Conservation (phyloP, 2,329 filamentous ascomycete species). For the Diaporthe citrichinensis region DNA sequence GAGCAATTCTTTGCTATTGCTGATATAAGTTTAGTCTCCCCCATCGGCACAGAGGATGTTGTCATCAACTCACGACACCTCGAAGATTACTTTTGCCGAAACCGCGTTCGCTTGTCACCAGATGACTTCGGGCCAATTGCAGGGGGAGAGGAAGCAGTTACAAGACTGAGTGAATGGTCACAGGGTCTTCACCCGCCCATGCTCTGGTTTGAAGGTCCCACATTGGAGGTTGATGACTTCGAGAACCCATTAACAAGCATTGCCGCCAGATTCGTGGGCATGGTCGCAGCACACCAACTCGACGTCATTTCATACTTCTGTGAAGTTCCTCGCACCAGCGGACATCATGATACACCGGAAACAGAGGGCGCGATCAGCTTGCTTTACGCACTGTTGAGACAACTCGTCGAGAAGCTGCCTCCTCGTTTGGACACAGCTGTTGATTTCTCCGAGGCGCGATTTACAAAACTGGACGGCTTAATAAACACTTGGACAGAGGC, state of each 20-base stretch:
- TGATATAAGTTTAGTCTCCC: background rate
- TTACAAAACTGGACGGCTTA: background rate
- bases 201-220: slow-evolving; percentile 41
- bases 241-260: slow-evolving; percentile 40
- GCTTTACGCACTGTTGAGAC: slow-evolving; percentile 16
- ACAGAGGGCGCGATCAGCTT: background rate
- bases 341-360: background rate
- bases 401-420: slow-evolving; percentile 28
- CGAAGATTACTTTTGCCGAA: slow-evolving; percentile 17
- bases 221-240: background rate
- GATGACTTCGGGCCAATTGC: background rate
- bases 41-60: background rate
- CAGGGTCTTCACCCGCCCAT: background rate
- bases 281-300: slow-evolving; percentile 19
- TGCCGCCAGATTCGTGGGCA: slow-evolving; percentile 30
- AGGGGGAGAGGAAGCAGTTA: background rate
- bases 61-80: slow-evolving; percentile 24
- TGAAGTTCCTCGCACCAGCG: slow-evolving; percentile 16
- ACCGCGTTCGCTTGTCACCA: slow-evolving; percentile 3
- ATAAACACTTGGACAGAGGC: background rate
- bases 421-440: slow-evolving; percentile 6
- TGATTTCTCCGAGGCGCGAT: background rate
- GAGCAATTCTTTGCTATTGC: background rate
- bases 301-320: slow-evolving; percentile 44
- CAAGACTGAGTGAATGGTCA: slow-evolving; percentile 15